These are phyloP conservation scores for Zalerion maritima DNA, from an alignment of 495 filamentous ascomycete species.

Conservation along the genomic window DNA sequence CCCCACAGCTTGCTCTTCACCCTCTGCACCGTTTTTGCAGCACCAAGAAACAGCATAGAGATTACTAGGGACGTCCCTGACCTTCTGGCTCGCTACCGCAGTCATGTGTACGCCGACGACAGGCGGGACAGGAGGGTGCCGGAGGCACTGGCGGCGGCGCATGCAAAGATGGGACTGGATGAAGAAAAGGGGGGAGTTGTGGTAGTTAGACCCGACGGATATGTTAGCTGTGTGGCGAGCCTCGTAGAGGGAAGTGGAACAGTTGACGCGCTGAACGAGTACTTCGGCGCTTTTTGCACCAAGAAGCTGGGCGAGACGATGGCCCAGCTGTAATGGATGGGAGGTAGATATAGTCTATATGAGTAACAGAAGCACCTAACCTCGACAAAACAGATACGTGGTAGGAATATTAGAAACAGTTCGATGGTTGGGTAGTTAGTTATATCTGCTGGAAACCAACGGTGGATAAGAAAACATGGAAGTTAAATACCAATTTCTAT, in stretches of 20 bases:
- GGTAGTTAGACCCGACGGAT: conserved; percentile 74
- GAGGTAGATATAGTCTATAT: no score
- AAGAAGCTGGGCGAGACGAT: conserved; percentile 26
- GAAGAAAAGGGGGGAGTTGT: conserved; percentile 60
- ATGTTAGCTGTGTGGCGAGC: conserved; percentile 60
- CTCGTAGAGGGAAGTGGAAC: conserved; percentile 64
- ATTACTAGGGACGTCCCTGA: conserved; percentile 50
- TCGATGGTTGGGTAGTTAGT: no score
- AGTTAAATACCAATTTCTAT: no score
- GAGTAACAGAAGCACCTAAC: no score
- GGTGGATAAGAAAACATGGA: no score
- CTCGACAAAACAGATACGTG: no score
- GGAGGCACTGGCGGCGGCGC: conserved; percentile 53
- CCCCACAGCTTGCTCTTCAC: conserved; percentile 74
- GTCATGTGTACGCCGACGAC: conserved; percentile 80
- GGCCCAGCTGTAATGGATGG: conserved; percentile 22
- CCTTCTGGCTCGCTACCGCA: conserved; percentile 55
- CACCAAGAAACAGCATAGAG: conserved; percentile 46
- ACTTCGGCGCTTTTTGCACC: conserved; percentile 54
- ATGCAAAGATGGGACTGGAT: conserved; percentile 75
- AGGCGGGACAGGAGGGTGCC: conserved; percentile 58
- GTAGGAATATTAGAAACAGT: no score
- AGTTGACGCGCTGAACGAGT: conserved; percentile 66
- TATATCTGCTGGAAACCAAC: no score
- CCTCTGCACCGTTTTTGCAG: conserved; percentile 56